Percentiles rank a stretch among this genome's conserved stretches.
Conservation (phyloP, 1,284 basidiomycete species). For the Ceratobasidium sp. region DNA sequence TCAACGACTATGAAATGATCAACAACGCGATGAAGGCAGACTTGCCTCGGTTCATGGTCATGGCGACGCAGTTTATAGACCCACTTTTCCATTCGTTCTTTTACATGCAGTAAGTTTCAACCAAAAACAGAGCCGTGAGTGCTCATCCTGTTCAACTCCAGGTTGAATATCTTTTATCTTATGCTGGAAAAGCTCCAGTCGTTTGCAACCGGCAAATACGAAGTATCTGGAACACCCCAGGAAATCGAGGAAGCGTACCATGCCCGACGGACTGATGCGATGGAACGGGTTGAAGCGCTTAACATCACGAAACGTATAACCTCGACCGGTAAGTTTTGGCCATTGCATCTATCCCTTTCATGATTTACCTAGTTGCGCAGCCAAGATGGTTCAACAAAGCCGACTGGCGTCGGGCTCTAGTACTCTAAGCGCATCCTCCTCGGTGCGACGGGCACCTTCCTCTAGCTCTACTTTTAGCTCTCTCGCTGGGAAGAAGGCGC, state of each 20-base stretch:
- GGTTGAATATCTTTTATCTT: constrained; percentile 93
- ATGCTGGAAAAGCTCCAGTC: constrained; percentile 92
- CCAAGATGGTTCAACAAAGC: constrained; percentile 68
- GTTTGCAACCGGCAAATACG: constrained; percentile 89
- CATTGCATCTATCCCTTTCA: background rate
- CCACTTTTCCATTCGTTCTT: constrained; percentile 98
- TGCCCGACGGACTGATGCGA: constrained; percentile 81
- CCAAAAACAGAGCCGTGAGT: background rate
- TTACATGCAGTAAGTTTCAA: constrained; percentile 92
- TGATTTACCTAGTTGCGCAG: constrained; percentile 56
- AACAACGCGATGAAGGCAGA: constrained; percentile 94
- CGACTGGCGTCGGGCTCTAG: constrained; percentile 58
- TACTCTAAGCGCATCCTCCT: constrained; percentile 50
- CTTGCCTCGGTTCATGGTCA: constrained; percentile 89
- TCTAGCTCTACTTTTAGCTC: constrained; percentile 56
- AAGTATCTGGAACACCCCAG: constrained; percentile 72
- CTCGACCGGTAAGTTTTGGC: constrained; percentile 76
- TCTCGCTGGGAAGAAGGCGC: constrained; percentile 63
- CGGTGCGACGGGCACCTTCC: constrained; percentile 56
- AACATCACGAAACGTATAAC: constrained; percentile 83
- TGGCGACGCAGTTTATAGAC: constrained; percentile 91
- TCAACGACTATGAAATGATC: constrained; percentile 97
- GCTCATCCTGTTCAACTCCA: constrained; percentile 54
- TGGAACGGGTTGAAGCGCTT: constrained; percentile 79
- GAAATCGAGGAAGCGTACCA: constrained; percentile 87